Conservation (phyloP, 257 asterid genomes). For the Salvia rosmarinus region DNA sequence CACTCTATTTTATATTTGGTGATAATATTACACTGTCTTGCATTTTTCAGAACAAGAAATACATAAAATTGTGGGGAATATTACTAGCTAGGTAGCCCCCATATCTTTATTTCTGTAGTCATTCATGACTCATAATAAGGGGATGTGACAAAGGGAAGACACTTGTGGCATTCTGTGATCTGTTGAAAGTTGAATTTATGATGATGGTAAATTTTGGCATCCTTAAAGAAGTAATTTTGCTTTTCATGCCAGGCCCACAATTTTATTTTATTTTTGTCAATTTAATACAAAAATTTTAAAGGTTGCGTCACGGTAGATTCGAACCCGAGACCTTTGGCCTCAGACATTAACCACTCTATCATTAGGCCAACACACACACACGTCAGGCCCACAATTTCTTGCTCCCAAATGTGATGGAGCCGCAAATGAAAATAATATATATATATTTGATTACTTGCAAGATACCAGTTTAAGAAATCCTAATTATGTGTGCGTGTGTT, state of each 20-base stretch:
- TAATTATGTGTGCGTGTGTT: too few species aligned
- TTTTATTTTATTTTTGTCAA: too few species aligned
- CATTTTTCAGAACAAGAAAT: neutral
- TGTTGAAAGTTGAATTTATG: neutral
- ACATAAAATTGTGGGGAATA: neutral
- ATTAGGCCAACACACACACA: too few species aligned
- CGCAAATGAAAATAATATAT: too few species aligned
- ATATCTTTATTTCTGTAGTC: neutral
- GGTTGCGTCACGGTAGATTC: too few species aligned
- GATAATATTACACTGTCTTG: neutral
- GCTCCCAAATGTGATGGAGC: too few species aligned
- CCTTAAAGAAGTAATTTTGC: neutral
- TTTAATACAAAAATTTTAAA: too few species aligned
- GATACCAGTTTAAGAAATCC: too few species aligned
- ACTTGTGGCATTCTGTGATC: slow-evolving; percentile 42
- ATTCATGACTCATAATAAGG: neutral
- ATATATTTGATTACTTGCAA: too few species aligned
- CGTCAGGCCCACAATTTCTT: slow-evolving; percentile 16
- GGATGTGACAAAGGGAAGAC: neutral
- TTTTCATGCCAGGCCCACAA: slow-evolving; percentile 21
- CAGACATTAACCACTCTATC: too few species aligned
- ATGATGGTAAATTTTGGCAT: slow-evolving; percentile 16
- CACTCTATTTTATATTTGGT: too few species aligned
- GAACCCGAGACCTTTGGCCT: too few species aligned
- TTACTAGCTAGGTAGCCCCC: neutral